A percentile compares a stretch with the other conserved stretches of the same genome.
Conservation (phyloP, 2,329 filamentous ascomycete species). For the Ophiostoma novo-ulmi region DNA sequence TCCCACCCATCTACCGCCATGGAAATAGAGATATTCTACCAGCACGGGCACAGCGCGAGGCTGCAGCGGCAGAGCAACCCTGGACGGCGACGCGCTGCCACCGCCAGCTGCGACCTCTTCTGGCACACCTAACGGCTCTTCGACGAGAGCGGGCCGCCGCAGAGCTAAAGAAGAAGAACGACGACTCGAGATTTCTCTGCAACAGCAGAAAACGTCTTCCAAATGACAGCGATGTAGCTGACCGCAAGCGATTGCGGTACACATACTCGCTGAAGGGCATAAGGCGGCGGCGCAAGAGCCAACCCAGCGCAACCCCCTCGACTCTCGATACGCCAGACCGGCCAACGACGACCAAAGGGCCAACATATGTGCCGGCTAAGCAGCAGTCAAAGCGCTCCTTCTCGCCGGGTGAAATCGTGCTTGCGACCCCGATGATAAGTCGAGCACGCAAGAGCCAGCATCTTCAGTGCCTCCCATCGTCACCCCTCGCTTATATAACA, state of each 20-base stretch:
- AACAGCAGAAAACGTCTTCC: constrained; percentile 13
- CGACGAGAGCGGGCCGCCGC: constrained; percentile 33
- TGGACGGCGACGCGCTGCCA: constrained; percentile 48
- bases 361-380: background rate
- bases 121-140: constrained; percentile 40
- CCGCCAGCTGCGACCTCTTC: constrained; percentile 44
- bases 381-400: constrained; percentile 15
- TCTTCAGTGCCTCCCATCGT: constrained; percentile 28
- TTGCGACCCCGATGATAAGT: constrained; percentile 35
- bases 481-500: constrained; percentile 26
- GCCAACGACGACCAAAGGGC: background rate
- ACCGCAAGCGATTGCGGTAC: constrained; percentile 27
- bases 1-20: constrained; percentile 16
- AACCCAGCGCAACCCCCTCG: background rate
- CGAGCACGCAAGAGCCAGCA: constrained; percentile 31
- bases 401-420: constrained; percentile 29
- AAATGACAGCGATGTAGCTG: background rate
- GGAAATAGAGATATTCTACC: constrained; percentile 22
- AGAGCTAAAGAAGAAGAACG: constrained; percentile 7
- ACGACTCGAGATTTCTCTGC: background rate
- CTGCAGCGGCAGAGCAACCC: constrained; percentile 27
- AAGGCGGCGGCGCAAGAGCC: constrained; percentile 9
- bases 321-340: background rate
- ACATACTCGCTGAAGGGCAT: constrained; percentile 29
- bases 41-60: constrained; percentile 16